A percentile compares a stretch with the other conserved stretches of the same genome.
These are phyloP conservation scores for Betula pendula DNA, from an alignment of 306 rosid species.

Conservation along the genomic window DNA sequence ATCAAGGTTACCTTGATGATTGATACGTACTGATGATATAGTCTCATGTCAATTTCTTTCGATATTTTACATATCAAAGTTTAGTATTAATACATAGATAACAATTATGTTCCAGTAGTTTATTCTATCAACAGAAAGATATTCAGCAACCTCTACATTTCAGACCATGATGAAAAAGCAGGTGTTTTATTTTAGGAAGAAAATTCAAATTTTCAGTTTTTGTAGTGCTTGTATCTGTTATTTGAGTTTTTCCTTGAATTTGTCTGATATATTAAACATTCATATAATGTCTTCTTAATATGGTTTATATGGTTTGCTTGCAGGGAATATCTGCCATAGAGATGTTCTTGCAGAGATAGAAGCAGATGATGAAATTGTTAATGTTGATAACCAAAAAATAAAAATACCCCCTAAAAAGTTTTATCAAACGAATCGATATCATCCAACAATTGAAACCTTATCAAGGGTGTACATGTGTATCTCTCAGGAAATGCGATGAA, in stretches of 20 bases:
- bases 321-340: slow-evolving; percentile 66
- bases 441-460: not conserved
- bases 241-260: not conserved
- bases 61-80: too few species aligned
- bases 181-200: too few species aligned
- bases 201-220: too few species aligned
- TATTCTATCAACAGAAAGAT: slow-evolving; percentile 74
- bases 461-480: slow-evolving; percentile 27
- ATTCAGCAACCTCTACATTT: slow-evolving; percentile 62
- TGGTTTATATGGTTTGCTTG: slow-evolving; percentile 24
- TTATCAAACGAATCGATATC: too few species aligned
- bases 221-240: too few species aligned
- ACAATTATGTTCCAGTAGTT: slow-evolving; percentile 56
- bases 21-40: slow-evolving; percentile 14
- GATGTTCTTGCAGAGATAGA: slow-evolving; percentile 64
- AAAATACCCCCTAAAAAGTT: too few species aligned
- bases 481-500: slow-evolving; percentile 89
- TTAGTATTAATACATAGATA: slow-evolving; percentile 80
- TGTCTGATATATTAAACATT: not conserved
- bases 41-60: slow-evolving; percentile 19
- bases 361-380: slow-evolving; percentile 49
- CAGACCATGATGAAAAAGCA: slow-evolving; percentile 49
- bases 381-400: too few species aligned
- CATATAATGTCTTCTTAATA: not conserved
- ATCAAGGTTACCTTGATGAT: slow-evolving; percentile 15